Base-by-base conservation (phyloP, 2,329 filamentous ascomycete species). In the Colletotrichum sidae region DNA sequence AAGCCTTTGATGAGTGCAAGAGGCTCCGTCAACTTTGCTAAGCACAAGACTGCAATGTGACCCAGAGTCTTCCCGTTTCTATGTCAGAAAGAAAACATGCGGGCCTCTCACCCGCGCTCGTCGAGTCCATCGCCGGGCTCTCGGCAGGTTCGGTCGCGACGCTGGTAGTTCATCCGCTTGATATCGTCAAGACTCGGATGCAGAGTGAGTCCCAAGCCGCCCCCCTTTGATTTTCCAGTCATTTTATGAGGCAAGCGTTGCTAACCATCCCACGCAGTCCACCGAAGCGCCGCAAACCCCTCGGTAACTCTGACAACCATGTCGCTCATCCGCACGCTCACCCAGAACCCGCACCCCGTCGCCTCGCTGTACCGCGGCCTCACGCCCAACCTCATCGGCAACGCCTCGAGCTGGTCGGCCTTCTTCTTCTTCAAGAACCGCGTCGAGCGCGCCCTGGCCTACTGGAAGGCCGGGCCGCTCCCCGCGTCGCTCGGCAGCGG, bases 141-240 rank as follows among this genome's bases (percentile, higher is more conserved):
- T 92, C 91, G 69, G 96, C 96, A 65, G 96, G 96, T 67, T 86
- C 93, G 61, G 86, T 94, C 71, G 92, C 94, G 57, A 98, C 96
- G 33, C 84, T 98, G 53, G 90, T 89, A 61, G 91, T 96, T 56
- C 95, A 98, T 76, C 96, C 96, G 38, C 88, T 99, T 66, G 96
- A 99, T 80, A 90, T 99, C 69, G 90, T 98, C 76, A 99, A 99
- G 84, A 98, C 95, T 67, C 91, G 96, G 69, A 89, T 99, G 75
- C 96, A 99, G 81, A 90, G 92, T 94, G 81, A 64, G 81, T 75
- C 44, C 44, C 25, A 8, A 54, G 25, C n/a, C 34, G 37, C 13
- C 11, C 33, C 12, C 17, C 52, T n/a, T 15, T 55, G 17, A 25
- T 41, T n/a, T 34, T 4, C 60, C 6, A 7, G n/a, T 2, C 11